Percentiles rank a stretch among this genome's conserved stretches.
These are phyloP conservation scores for Leucogyrophana mollusca DNA, from an alignment of 768 basidiomycete genomes.

Conservation along the genomic window DNA sequence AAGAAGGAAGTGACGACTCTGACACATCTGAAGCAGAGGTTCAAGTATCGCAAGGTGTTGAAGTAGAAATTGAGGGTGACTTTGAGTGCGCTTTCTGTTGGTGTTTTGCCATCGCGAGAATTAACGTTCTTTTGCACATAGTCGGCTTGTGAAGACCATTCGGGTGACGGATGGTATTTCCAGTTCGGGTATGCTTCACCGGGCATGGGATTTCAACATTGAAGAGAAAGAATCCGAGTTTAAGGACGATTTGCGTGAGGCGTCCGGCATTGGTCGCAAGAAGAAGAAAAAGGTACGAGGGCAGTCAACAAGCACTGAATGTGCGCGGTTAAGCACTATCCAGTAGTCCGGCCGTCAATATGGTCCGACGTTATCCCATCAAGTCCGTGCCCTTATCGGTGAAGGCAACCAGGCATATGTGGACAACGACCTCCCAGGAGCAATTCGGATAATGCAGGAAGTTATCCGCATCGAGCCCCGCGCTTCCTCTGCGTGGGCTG, in stretches of 20 bases:
- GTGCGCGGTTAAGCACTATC: neutral
- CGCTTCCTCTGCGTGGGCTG: constrained; percentile 81
- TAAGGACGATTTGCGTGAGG: constrained; percentile 69
- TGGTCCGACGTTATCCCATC: constrained; percentile 63
- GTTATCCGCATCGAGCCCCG: constrained; percentile 93
- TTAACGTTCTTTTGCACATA: constrained; percentile 20
- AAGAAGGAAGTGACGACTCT: constrained; percentile 19
- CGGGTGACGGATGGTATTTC: constrained; percentile 48
- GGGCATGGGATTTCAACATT: constrained; percentile 74
- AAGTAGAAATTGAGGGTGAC: constrained; percentile 51
- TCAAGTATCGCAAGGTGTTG: constrained; percentile 19
- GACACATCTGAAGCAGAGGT: constrained; percentile 35
- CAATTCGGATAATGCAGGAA: constrained; percentile 82
- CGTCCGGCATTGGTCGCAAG: constrained; percentile 66
- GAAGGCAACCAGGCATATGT: constrained; percentile 88
- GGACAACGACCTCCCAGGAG: constrained; percentile 60
- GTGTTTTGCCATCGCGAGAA: neutral
- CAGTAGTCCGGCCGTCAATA: constrained; percentile 41
- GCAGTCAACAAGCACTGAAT: neutral
- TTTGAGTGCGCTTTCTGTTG: constrained; percentile 43
- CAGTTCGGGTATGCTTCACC: constrained; percentile 46
- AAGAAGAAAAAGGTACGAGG: constrained; percentile 44
- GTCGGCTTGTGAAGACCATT: constrained; percentile 69
- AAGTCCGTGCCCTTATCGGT: constrained; percentile 74
- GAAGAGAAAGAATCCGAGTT: constrained; percentile 70